Evolutionary conservation across 1,284 basidiomycete genomes (phyloP).

Genomic region (Tetrapyrgos nigripes): DNA sequence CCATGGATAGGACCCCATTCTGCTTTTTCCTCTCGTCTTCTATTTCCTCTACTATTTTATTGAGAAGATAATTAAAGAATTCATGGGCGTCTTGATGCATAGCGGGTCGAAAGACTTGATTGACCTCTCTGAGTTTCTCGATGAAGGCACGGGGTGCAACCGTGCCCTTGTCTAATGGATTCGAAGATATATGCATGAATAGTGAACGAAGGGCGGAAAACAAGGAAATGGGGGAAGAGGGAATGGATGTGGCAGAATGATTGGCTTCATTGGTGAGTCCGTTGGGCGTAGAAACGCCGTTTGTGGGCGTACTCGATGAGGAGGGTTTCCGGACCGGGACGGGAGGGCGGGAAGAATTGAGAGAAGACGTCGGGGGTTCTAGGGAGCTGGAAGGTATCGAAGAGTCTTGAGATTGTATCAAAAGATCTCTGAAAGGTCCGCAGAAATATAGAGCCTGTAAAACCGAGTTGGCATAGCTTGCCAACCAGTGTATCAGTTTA

Average conservation of each 20-base stretch:
- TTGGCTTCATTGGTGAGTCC: slow-evolving; percentile 22
- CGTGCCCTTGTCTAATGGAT: slow-evolving; percentile 81
- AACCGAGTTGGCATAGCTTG: slow-evolving; percentile 96
- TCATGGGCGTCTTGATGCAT: slow-evolving; percentile 98
- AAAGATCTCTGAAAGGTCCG: slow-evolving; percentile 53
- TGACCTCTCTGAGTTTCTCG: slow-evolving; percentile 88
- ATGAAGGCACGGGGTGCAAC: slow-evolving; percentile 90
- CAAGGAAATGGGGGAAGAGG: slow-evolving; percentile 74
- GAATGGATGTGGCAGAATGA: slow-evolving; percentile 47
- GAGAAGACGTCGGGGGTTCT: background rate
- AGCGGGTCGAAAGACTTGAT: slow-evolving; percentile 85
- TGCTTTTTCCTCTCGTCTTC: slow-evolving; percentile 68
- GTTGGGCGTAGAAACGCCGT: slow-evolving; percentile 7
- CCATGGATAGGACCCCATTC: slow-evolving; percentile 43
- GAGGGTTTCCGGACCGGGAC: slow-evolving; percentile 51
- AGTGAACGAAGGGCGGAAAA: slow-evolving; percentile 91
- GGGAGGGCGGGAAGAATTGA: slow-evolving; percentile 24
- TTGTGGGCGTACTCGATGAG: slow-evolving; percentile 33
- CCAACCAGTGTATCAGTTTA: slow-evolving; percentile 2
- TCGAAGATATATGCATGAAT: slow-evolving; percentile 83
- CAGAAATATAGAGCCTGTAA: slow-evolving; percentile 90
- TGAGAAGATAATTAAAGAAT: slow-evolving; percentile 94
- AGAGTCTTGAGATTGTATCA: slow-evolving; percentile 48
- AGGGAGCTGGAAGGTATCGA: slow-evolving; percentile 21
- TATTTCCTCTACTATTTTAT: slow-evolving; percentile 93